Evolutionary conservation across 1,284 basidiomycete species (phyloP), one percentile per base, ranked within the genome.

Genomic region (Rhodofomes roseus): DNA sequence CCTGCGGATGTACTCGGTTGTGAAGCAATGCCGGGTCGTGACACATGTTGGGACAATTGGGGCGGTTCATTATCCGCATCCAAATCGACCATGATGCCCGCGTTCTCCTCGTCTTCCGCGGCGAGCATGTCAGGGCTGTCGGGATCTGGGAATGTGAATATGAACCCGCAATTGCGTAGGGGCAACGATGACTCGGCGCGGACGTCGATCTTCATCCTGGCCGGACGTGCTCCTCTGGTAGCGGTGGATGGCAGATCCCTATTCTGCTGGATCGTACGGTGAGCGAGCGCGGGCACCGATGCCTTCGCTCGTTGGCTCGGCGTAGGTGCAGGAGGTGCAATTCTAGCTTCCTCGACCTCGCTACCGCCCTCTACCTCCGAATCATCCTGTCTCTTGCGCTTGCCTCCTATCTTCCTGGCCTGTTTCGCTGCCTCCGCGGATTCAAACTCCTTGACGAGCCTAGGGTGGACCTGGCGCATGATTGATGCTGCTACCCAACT

Each of bases 401-500:
- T 68, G 46, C 60, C 58, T 39, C 64, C 65, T 9, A 56, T 57
- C 20, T 63, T 59, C 36, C 58, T 66, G 14, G 57, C 51, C 46
- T 62, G 58, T 46, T 66, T 68, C 39, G 48, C 63, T 51, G 58
- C 56, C 53, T 63, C 60, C 23, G 48, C 59, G 29, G 54, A 59
- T 58, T 73, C 68, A 41, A 60, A 75, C 54, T 63, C 70, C 58
- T 75, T 72, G 12, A 77, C 73, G 18, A 79, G 64, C n/a, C 70
- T 70, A 0, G 79, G 78, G 60, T 78, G 74, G 22, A 80, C 81
- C 63, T 79, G 76, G 40, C 73, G 71, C 53, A 83, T 67, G 62
- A 84, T 77, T 37, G 73, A 74, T 0, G 73, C 78, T 4, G 79
- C 75, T 51, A 80, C 59, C 77, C 77, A 78, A 57, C 82, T 55